phyloP scores from a whole-genome alignment of 2,329 filamentous ascomycete genomes.

The Botrytis porri region DNA sequence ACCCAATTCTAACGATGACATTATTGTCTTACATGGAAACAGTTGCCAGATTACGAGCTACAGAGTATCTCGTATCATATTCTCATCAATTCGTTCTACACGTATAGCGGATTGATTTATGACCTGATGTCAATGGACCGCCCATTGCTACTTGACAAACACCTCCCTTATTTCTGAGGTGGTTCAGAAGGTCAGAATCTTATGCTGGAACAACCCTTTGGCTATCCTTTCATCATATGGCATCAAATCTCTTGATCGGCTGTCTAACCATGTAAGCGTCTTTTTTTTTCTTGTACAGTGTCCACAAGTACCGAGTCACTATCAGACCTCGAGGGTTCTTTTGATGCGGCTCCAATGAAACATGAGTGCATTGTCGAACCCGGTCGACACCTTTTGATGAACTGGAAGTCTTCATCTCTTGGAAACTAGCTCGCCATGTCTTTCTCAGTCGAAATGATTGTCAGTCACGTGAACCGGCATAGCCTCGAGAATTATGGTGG shows the following conservation, averaged over 20 bases:
- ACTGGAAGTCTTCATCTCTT: background rate
- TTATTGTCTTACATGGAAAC: background rate
- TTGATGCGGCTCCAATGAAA: background rate
- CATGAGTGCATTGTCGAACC: background rate
- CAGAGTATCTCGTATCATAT: background rate
- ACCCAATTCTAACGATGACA: background rate
- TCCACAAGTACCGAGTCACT: background rate
- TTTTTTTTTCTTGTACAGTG: background rate
- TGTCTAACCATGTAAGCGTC: background rate
- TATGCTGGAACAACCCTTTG: background rate
- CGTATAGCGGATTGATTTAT: background rate
- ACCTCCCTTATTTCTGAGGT: background rate
- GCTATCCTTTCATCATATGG: background rate
- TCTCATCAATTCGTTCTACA: background rate
- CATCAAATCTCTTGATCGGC: background rate
- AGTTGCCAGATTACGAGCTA: background rate
- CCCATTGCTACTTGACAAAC: background rate
- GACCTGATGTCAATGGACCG: background rate
- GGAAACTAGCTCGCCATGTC: slow-evolving; percentile 1
- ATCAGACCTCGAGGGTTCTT: background rate
- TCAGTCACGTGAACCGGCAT: background rate
- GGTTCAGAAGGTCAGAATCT: background rate
- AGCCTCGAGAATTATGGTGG: slow-evolving; percentile 4
- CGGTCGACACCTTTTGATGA: background rate
- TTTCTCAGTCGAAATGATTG: background rate